Conservation (phyloP, 805 yeast species). For the Naumovozyma castellii region DNA sequence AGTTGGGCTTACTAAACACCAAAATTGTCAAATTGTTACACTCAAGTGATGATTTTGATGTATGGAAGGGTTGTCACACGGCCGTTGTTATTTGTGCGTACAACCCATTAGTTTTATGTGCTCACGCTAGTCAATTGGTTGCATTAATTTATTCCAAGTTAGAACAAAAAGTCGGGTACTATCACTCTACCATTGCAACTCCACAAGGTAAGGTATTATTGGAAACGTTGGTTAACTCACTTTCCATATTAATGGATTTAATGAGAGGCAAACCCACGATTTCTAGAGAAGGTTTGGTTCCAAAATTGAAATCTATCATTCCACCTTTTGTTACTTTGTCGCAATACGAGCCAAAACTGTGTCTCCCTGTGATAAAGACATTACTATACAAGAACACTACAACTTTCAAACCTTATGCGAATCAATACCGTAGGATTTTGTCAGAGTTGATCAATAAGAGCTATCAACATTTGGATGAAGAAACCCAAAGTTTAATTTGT, state of each 20-base stretch:
- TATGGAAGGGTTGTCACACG: slow-evolving; percentile 55
- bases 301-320: slow-evolving; percentile 59
- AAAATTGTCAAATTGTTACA: slow-evolving; percentile 36
- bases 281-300: slow-evolving; percentile 75
- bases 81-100: slow-evolving; percentile 36
- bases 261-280: slow-evolving; percentile 76
- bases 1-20: slow-evolving; percentile 24
- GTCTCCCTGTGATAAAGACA: slow-evolving; percentile 34
- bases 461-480: slow-evolving; percentile 33
- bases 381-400: slow-evolving; percentile 55
- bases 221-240: slow-evolving; percentile 25
- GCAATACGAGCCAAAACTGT: slow-evolving; percentile 31
- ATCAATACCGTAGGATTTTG: slow-evolving; percentile 45
- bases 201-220: slow-evolving; percentile 17
- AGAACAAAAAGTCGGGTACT: slow-evolving; percentile 21
- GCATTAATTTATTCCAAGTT: slow-evolving; percentile 21
- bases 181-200: slow-evolving; percentile 12
- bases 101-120: slow-evolving; percentile 28
- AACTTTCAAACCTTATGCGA: slow-evolving; percentile 71
- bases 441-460: slow-evolving; percentile 29
- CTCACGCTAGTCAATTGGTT: slow-evolving; percentile 25
- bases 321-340: slow-evolving; percentile 40
- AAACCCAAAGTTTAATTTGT: slow-evolving; percentile 36
- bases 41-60: slow-evolving; percentile 35
- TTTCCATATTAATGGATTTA: slow-evolving; percentile 28